A percentile compares a stretch with the other conserved stretches of the same genome.
phyloP scores from a whole-genome alignment of 257 asterid species.

The Solanum bukasovii region DNA sequence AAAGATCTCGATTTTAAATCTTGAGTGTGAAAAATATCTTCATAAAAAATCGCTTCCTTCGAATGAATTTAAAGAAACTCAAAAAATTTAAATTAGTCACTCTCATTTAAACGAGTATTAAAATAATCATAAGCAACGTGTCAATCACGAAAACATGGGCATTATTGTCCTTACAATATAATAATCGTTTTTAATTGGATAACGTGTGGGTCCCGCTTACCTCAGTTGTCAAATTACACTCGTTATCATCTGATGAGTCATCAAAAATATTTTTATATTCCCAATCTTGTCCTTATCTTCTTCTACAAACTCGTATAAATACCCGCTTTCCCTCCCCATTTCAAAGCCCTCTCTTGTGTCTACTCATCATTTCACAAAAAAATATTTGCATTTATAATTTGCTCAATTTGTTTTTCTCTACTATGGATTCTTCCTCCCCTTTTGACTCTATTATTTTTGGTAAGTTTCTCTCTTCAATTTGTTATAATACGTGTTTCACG shows the following conservation, averaged over 20 bases:
- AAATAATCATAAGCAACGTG: background rate
- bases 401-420: background rate
- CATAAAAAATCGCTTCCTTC: too few relatives aligned
- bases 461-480: background rate
- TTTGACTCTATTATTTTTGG: slow-evolving; percentile 24
- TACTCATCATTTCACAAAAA: background rate
- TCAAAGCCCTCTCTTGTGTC: background rate
- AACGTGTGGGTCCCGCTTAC: background rate
- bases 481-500: background rate
- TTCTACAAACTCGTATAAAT: background rate
- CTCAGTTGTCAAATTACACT: background rate
- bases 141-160: background rate
- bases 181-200: background rate
- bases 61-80: background rate
- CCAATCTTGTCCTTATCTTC: background rate
- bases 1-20: fast-evolving
- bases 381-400: background rate
- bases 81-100: background rate
- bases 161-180: background rate
- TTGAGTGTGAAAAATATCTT: too few relatives aligned
- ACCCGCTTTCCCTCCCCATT: background rate
- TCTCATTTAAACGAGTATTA: too few relatives aligned
- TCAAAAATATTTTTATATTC: background rate
- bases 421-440: slow-evolving; percentile 27
- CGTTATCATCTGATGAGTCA: slow-evolving; percentile 1